Evolutionary conservation across 495 filamentous ascomycete species (phyloP).

Genomic region (Terfezia boudieri): DNA sequence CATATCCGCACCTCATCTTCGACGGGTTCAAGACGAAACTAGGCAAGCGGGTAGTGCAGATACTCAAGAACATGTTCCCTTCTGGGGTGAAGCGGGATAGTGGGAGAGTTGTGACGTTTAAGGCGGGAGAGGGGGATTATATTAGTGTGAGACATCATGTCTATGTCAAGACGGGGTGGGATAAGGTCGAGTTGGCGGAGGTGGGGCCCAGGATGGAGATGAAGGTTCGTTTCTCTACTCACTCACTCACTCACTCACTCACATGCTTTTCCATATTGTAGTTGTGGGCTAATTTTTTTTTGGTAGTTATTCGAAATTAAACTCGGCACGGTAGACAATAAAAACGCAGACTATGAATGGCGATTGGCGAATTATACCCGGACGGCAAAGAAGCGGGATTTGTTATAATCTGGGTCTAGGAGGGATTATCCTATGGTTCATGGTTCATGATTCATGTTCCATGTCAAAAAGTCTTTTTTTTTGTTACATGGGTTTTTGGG

Average conservation of each 20-base stretch:
- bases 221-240: conserved; percentile 20
- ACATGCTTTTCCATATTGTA: no score
- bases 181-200: conserved; percentile 79
- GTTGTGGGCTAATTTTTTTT: no score
- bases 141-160: conserved; percentile 74
- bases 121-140: conserved; percentile 68
- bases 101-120: conserved; percentile 64
- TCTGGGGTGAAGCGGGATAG: conserved; percentile 51
- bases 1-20: conserved; percentile 86
- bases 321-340: conserved; percentile 81
- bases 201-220: conserved; percentile 94
- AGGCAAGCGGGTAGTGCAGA: conserved; percentile 67
- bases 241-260: neutral
- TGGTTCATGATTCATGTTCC: no score
- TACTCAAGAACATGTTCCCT: conserved; percentile 86
- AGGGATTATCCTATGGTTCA: no score
- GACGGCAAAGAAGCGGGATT: conserved; percentile 22
- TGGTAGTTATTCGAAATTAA: conserved; percentile 65
- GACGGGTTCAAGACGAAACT: conserved; percentile 73
- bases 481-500: no score
- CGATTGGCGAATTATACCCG: conserved; percentile 83
- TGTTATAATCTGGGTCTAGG: conserved; percentile 2
- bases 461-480: no score
- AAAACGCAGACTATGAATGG: conserved; percentile 94
- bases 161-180: conserved; percentile 62